Evolutionary conservation across 192 early-diverging fungal genomes (phyloP), one percentile per base, ranked within the genome.

Genomic region (Linnemannia schmuckeri): DNA sequence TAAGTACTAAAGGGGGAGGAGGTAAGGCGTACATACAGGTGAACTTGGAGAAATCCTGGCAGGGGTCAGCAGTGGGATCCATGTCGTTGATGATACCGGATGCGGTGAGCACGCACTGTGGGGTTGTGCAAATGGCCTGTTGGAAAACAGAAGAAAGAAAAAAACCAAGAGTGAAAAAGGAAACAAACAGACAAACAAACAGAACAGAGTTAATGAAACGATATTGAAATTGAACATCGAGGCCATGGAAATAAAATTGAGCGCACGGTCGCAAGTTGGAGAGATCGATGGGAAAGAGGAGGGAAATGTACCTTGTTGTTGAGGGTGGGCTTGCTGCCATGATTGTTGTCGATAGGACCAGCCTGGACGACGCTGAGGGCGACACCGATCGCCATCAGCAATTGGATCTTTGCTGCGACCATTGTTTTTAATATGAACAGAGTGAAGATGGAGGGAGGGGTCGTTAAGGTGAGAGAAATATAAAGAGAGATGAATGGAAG

Each of bases 21-120:
- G 6, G 30, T 55, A 12, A 22, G 63, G 47, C 5, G 1, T 6
- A 42, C 75, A 78, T 92, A 94, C 94, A 93, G 54, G 88, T 83
- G 79, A 87, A 95, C 72, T 93, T 84, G 74, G 89, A 93, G 77
- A 95, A 95, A 78, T 95, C 94, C 20, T 85, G 78, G 61, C 94
- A 95, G 4, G 94, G 94, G 88, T 95, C 91, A 0, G 78, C 88
- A 18, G 74, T 77, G 1, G 80, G 52, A 71, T 94, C 88, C 61
- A 95, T 88, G 40, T 89, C 90, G 0, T 52, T 42, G n/a, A 94
- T 74, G 49, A 95, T 91, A 6, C 78, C 52, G 24, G 76, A 72
- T 18, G 93, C 92, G 1, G 88, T 85, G 0, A 83, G 47, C 3
- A 88, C 77, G 82, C 94, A 95, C 4, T 89, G 85, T 4, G 81